A percentile compares a stretch with the other conserved stretches of the same genome.
Conservation (phyloP, 371 early-diverging fungal genomes). For the Mucor saturninus region DNA sequence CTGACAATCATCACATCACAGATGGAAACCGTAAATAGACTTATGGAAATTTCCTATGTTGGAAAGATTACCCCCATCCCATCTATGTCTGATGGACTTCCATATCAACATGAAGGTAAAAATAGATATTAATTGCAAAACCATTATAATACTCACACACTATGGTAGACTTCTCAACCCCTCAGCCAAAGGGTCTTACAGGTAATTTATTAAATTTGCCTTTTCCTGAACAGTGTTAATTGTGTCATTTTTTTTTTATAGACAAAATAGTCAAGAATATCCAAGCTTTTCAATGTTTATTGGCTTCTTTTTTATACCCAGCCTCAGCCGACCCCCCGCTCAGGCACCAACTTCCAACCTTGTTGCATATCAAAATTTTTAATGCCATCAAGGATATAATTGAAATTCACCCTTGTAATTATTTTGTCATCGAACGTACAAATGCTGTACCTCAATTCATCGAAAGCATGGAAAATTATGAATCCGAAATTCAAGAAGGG, state of each 20-base stretch:
- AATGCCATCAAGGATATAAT: slow-evolving; percentile 46
- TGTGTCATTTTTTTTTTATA: slow-evolving; percentile 23
- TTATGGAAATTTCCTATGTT: slow-evolving; percentile 54
- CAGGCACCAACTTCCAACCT: slow-evolving; percentile 20
- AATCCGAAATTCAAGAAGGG: slow-evolving; percentile 52
- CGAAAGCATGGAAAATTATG: slow-evolving; percentile 60
- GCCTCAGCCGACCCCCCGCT: slow-evolving; percentile 18
- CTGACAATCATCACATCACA: slow-evolving; percentile 18
- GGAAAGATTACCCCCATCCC: slow-evolving; percentile 54
- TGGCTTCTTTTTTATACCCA: slow-evolving; percentile 51
- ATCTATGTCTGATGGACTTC: slow-evolving; percentile 54
- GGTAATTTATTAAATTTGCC: slow-evolving; percentile 14
- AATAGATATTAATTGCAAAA: background rate
- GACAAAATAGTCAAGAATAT: slow-evolving; percentile 49
- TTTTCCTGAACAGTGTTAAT: background rate
- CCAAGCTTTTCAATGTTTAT: slow-evolving; percentile 50
- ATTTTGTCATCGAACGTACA: slow-evolving; percentile 56
- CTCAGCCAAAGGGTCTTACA: slow-evolving; percentile 23
- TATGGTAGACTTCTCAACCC: slow-evolving; percentile 25
- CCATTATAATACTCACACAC: background rate
- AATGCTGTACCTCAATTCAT: slow-evolving; percentile 60
- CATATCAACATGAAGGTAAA: slow-evolving; percentile 63
- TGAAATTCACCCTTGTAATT: slow-evolving; percentile 55
- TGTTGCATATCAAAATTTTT: slow-evolving; percentile 39
- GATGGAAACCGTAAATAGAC: slow-evolving; percentile 48